A percentile compares a stretch with the other conserved stretches of the same genome.
Conservation (phyloP, 2,329 filamentous ascomycete genomes). For the Sporothrix schenckii region DNA sequence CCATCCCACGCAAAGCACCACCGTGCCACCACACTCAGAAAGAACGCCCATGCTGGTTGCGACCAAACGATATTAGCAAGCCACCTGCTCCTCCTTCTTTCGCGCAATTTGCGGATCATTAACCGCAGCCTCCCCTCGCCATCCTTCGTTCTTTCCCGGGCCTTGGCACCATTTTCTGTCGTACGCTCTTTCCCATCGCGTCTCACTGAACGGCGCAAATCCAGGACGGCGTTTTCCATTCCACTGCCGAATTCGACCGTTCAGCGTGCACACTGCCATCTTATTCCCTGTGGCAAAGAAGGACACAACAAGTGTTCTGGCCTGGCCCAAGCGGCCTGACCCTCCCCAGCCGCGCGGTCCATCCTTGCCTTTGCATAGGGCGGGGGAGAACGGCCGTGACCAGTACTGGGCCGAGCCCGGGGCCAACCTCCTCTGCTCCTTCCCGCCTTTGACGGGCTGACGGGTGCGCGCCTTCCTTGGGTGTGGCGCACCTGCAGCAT, state of each 20-base stretch:
- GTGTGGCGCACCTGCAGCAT: not conserved
- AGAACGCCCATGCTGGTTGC: not conserved
- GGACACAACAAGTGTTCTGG: not conserved
- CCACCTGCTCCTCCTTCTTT: not conserved
- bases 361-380: not conserved
- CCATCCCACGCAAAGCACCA: slow-evolving; percentile 1
- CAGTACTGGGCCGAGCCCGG: slow-evolving; percentile 1
- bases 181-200: not conserved
- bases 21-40: not conserved
- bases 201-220: slow-evolving; percentile 2
- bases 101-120: not conserved
- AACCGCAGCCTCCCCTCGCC: slow-evolving; percentile 8
- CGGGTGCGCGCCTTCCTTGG: slow-evolving; percentile 20
- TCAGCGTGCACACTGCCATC: not conserved
- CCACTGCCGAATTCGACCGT: not conserved
- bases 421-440: not conserved
- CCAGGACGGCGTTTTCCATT: slow-evolving; percentile 6
- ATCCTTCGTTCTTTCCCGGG: slow-evolving; percentile 1
- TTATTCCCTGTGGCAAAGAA: not conserved
- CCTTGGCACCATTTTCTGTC: not conserved
- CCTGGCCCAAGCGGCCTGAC: slow-evolving; percentile 14
- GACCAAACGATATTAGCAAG: not conserved
- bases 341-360: slow-evolving; percentile 1
- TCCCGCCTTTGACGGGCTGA: slow-evolving; percentile 1
- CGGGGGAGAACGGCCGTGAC: not conserved